Percentiles rank a stretch among this genome's conserved stretches.
These are phyloP conservation scores for Luffa aegyptiaca DNA, from an alignment of 306 rosid genomes.

Conservation along the genomic window DNA sequence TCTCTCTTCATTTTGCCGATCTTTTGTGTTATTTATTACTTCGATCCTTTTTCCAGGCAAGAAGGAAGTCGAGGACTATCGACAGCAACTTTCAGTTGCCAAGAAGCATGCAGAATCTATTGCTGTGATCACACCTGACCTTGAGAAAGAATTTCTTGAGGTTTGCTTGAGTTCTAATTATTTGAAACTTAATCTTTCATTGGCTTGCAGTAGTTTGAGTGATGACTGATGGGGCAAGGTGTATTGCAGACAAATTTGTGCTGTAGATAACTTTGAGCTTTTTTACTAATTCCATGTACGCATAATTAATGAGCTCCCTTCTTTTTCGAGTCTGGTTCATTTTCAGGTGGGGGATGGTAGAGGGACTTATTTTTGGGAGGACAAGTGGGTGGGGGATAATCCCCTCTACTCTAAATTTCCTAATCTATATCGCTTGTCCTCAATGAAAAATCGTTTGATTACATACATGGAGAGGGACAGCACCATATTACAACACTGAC, in stretches of 20 bases:
- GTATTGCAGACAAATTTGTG: neutral
- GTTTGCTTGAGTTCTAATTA: constrained; percentile 26
- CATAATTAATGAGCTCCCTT: neutral
- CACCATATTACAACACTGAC: no score
- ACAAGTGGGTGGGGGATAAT: no score
- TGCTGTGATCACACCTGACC: constrained; percentile 59
- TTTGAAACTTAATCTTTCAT: neutral
- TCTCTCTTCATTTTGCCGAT: neutral
- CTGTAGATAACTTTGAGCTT: neutral
- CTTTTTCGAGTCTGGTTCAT: no score
- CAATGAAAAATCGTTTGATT: no score
- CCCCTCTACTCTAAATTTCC: no score
- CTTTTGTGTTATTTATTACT: neutral
- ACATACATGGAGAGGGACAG: no score
- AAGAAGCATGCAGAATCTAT: constrained; percentile 64
- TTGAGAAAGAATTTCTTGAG: constrained; percentile 78
- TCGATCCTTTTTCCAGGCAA: constrained; percentile 36
- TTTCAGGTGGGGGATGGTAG: no score
- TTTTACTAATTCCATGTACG: neutral
- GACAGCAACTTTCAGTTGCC: constrained; percentile 40
- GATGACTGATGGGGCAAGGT: neutral
- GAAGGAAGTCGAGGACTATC: constrained; percentile 42
- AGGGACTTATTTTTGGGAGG: no score
- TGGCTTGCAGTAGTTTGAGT: neutral
- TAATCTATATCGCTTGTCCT: no score